Percentiles rank a stretch among this genome's conserved stretches.
Evolutionary conservation across 305 asterid genomes (phyloP).

Genomic region (Lippia alba): DNA sequence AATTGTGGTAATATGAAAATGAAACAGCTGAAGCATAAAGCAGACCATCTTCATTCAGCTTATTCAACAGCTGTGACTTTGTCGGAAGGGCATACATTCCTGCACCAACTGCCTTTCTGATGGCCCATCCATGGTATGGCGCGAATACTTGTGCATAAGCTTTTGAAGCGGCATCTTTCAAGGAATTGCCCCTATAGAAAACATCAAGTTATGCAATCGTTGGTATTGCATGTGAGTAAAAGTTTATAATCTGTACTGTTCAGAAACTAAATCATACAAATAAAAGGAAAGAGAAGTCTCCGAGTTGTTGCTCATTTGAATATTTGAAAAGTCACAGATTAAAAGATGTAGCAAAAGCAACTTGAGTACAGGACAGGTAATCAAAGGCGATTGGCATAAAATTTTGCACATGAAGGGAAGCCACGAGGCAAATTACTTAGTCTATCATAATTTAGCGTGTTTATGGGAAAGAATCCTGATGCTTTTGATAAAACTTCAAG

Average conservation of each 20-base stretch:
- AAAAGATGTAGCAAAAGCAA: slow-evolving; percentile 14
- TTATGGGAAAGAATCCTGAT: not conserved
- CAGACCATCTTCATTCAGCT: slow-evolving; percentile 94
- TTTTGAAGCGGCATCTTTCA: slow-evolving; percentile 84
- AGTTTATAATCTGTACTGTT: not conserved
- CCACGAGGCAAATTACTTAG: not conserved
- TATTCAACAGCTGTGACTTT: slow-evolving; percentile 72
- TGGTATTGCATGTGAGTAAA: not conserved
- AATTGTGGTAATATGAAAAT: not conserved
- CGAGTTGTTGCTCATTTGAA: not conserved
- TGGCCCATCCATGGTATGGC: slow-evolving; percentile 94
- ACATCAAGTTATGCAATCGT: slow-evolving; percentile 31
- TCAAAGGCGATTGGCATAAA: not conserved
- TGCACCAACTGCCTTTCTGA: slow-evolving; percentile 86
- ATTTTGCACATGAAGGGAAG: not conserved
- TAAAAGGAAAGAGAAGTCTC: not conserved
- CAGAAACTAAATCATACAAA: not conserved
- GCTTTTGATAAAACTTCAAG: not conserved
- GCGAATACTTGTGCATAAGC: slow-evolving; percentile 90
- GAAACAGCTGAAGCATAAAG: slow-evolving; percentile 28
- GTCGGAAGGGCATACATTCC: slow-evolving; percentile 98
- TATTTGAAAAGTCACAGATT: not conserved
- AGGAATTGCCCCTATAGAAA: slow-evolving; percentile 65
- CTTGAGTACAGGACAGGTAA: slow-evolving; percentile 8
- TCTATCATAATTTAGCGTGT: not conserved